These are phyloP conservation scores for Oryza punctata DNA, from an alignment of 176 grass and related monocot species.

Conservation along the genomic window DNA sequence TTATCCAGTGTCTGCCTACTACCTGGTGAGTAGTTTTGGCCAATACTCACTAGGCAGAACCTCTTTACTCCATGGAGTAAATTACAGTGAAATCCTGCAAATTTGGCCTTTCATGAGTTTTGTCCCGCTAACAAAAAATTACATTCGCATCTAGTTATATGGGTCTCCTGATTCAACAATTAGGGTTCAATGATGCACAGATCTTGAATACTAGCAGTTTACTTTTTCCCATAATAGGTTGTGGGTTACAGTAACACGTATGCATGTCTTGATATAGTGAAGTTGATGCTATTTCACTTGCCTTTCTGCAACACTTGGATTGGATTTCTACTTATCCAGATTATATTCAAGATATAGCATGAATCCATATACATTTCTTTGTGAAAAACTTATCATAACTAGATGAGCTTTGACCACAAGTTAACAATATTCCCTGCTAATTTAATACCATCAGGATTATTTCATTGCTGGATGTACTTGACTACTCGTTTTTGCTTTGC, in stretches of 20 bases:
- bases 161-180: neutral
- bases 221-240: no score
- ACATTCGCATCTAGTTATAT: neutral
- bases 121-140: neutral
- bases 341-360: neutral
- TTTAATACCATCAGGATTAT: neutral
- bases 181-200: neutral
- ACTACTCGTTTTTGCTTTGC: neutral
- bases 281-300: slow-evolving; percentile 9
- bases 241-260: neutral
- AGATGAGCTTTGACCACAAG: neutral
- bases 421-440: neutral
- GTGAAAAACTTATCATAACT: neutral
- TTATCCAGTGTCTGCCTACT: neutral
- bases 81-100: slow-evolving; percentile 16
- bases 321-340: neutral
- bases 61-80: no score
- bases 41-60: neutral
- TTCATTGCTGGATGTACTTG: neutral
- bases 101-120: neutral
- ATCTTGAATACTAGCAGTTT: neutral
- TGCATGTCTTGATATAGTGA: neutral
- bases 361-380: neutral
- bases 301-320: neutral
- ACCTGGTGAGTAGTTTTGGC: neutral